Percentiles rank a stretch among this genome's conserved stretches.
phyloP scores from a whole-genome alignment of 2,329 filamentous ascomycete genomes.

The Apiospora aurea region DNA sequence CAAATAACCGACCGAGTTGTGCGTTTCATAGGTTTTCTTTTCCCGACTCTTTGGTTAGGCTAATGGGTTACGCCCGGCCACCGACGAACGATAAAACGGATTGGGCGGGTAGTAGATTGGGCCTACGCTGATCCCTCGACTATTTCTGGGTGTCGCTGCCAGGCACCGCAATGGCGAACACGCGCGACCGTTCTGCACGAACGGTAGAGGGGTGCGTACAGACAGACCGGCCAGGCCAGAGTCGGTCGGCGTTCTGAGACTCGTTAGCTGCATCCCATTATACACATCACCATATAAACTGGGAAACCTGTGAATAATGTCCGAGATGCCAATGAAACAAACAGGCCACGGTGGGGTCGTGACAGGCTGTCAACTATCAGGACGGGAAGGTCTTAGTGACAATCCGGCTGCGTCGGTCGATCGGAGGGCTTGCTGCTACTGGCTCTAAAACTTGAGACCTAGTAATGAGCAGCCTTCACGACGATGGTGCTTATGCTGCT shows the following conservation, averaged over 20 bases:
- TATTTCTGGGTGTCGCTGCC: neutral
- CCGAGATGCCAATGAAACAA: slow-evolving; percentile 9
- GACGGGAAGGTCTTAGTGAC: slow-evolving; percentile 3
- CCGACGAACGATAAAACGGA: neutral
- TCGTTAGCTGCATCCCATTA: too few relatives aligned
- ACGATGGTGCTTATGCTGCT: neutral
- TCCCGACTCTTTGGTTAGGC: slow-evolving; percentile 8
- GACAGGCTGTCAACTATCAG: slow-evolving; percentile 8
- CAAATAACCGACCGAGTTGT: slow-evolving; percentile 3
- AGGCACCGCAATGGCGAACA: neutral
- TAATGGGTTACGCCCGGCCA: neutral
- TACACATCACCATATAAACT: neutral
- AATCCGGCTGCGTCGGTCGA: slow-evolving; percentile 7
- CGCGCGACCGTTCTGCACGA: neutral
- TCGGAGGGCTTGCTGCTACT: neutral
- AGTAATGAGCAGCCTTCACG: neutral
- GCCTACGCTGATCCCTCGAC: slow-evolving; percentile 16
- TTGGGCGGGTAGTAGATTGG: slow-evolving; percentile 12
- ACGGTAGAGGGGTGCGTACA: neutral
- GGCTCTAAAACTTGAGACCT: neutral
- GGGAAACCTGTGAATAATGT: neutral
- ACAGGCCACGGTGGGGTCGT: neutral
- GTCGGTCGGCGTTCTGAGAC: too few relatives aligned
- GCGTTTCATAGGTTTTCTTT: slow-evolving; percentile 17
- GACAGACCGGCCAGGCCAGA: neutral